Conservation (phyloP, 2,329 filamentous ascomycete species). For the Aspergillus alliaceus region DNA sequence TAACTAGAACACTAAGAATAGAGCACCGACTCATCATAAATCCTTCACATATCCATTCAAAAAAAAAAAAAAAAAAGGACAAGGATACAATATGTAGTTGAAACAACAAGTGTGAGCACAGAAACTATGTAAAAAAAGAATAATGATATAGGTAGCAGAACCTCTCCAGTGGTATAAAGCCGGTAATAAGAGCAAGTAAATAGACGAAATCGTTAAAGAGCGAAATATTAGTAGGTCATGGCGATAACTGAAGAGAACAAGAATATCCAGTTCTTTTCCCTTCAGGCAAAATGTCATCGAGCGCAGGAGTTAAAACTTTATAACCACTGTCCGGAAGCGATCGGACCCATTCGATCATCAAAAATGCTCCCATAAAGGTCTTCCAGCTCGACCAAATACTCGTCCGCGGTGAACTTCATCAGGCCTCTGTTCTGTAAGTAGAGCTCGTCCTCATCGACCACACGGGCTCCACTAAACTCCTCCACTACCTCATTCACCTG, state of each 20-base stretch:
- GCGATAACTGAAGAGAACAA: slow-evolving; percentile 13
- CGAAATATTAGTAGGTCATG: slow-evolving; percentile 34
- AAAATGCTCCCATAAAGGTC: slow-evolving; percentile 66
- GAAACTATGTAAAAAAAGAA: slow-evolving; percentile 7
- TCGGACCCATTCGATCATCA: slow-evolving; percentile 41
- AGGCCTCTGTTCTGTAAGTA: slow-evolving; percentile 70
- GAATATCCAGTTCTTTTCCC: slow-evolving; percentile 24
- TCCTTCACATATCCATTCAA: not conserved
- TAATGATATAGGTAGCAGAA: slow-evolving; percentile 7
- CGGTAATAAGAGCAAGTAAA: slow-evolving; percentile 4
- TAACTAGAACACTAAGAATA: no score
- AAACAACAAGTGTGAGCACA: slow-evolving; percentile 4
- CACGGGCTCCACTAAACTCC: slow-evolving; percentile 68
- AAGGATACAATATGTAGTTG: not conserved
- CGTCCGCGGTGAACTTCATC: slow-evolving; percentile 71
- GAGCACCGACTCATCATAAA: not conserved
- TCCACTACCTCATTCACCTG: slow-evolving; percentile 92
- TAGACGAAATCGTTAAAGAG: slow-evolving; percentile 16
- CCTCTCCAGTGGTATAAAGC: slow-evolving; percentile 27
- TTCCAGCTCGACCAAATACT: slow-evolving; percentile 81
- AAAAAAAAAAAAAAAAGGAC: no score
- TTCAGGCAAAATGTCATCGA: not conserved
- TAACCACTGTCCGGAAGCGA: slow-evolving; percentile 41
- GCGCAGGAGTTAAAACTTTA: slow-evolving; percentile 20
- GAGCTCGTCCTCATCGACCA: slow-evolving; percentile 72